Base-by-base conservation (phyloP, 139 green algal genomes). In the Coccomyxa sp. region DNA sequence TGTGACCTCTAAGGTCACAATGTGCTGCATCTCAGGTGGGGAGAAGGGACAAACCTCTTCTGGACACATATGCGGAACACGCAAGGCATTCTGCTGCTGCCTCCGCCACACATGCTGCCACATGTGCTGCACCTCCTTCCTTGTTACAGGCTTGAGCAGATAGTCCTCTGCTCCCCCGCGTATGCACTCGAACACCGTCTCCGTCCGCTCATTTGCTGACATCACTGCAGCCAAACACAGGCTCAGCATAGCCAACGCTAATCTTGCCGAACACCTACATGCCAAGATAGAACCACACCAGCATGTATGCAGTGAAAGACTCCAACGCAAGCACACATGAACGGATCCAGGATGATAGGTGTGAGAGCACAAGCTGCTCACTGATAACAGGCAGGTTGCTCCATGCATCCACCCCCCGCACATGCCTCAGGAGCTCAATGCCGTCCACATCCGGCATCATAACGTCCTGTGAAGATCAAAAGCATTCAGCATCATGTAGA, bases 381-480 rank as follows among this genome's bases (percentile, higher is more conserved):
- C 91, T 96, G 55, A 97, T 86, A 36, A 98, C 93, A n/a, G 94
- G 94, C 31, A 98, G 82, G 50, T 87, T 82, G 39, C 64, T 68
- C 33, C 97, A 81, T 40, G 78, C 76, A 37, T 88, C 75, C 40
- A 94, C 85, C 10, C 79, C 80, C 18, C 91, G 88, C n/a, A 98
- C 85, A 55, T 87, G 90, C 54, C 84, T 85, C 40, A 98, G 84
- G 18, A 98, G 83, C 75, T 95, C 85, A 6, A 97, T 81, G 34
- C 94, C 94, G 64, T 92, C 88, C 36, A 97, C 85, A 29, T 93
- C 91, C 0, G 94, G 94, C 94, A 98, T 98, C 87, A 97, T 94
- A 0, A 98, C 86, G 76, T 98, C 94, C 91, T 95, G 86, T 55
- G 76, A 6, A 68, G 12, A 6, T n/a, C 6, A 64, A 70, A 14